Conservation (phyloP, 768 basidiomycete species). For the Crepidotus variabilis region DNA sequence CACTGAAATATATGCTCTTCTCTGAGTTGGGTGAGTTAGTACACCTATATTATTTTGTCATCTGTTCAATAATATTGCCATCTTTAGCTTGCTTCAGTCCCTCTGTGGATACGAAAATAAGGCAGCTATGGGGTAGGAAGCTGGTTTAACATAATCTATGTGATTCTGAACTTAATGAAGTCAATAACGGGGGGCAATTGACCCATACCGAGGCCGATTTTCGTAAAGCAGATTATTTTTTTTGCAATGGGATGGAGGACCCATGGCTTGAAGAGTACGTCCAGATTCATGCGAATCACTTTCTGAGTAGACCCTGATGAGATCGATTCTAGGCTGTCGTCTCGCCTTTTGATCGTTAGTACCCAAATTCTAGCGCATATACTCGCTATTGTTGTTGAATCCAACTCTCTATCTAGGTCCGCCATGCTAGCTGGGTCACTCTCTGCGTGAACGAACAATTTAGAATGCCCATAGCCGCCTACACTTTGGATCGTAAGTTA, state of each 20-base stretch:
- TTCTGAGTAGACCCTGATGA: background rate
- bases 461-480: slow-evolving; percentile 32
- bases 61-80: background rate
- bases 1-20: background rate
- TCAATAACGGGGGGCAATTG: slow-evolving; percentile 31
- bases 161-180: slow-evolving; percentile 11
- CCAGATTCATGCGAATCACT: background rate
- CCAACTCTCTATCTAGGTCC: slow-evolving; percentile 22
- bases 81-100: slow-evolving; percentile 36
- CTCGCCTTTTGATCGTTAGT: slow-evolving; percentile 26
- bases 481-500: slow-evolving; percentile 31
- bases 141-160: background rate
- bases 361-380: slow-evolving; percentile 5
- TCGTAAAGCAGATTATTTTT: slow-evolving; percentile 29
- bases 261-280: slow-evolving; percentile 34
- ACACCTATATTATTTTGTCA: background rate
- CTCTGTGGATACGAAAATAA: slow-evolving; percentile 21
- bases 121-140: slow-evolving; percentile 29
- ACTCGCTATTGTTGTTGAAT: background rate
- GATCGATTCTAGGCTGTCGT: slow-evolving; percentile 20
- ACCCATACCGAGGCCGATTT: slow-evolving; percentile 31
- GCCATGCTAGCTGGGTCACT: slow-evolving; percentile 34
- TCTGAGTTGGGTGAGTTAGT: background rate
- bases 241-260: slow-evolving; percentile 32
- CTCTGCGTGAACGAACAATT: slow-evolving; percentile 29